Base-by-base conservation (phyloP, 2,329 filamentous ascomycete species). In the Botrytis tulipae region DNA sequence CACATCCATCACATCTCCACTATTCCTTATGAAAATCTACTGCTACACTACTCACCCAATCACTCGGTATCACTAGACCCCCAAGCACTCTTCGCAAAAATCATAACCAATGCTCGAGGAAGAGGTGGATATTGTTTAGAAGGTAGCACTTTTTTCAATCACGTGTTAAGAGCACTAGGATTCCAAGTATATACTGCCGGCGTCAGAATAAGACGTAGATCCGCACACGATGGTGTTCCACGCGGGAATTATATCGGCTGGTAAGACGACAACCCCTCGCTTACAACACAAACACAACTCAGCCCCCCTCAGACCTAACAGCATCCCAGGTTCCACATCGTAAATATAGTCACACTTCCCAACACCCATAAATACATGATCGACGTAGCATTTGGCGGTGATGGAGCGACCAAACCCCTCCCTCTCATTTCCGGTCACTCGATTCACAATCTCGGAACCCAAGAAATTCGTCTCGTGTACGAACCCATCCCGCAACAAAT, bases 361-460 rank as follows among this genome's bases (percentile, higher is more conserved):
- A 82, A 83, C 9, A 83, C 83, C 57, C 25, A 61, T 29, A 82
- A 84, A 73, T 90, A 86, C 81, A 82, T 86, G 78, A 80, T 88
- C 16, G 91, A 93, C 79, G 87, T 90, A 18, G 88, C 86, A 7
- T 92, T 92, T 78, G 91, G 91, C 65, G 88, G 87, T 32, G 87
- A 90, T 77, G 87, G 88, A 12, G 84, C 89, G 4, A 90, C 87
- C 2, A 81, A 82, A 25, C 90, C 90, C 10, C 80, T 92, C 54
- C 85, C 85, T 1, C 82, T 93, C 2, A 79, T 83, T 32, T 82
- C 85, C 22, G 82, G 82, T 16, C 78, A 65, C 20, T 40, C 75
- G 14, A 42, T 61, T n/a, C 69, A 71, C 77, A 80, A 73, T 87
- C 89, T 79, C 83, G 87, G 86, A 18, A 84, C 86, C 3, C 87